These are phyloP conservation scores for Melaleuca alternifolia DNA, from an alignment of 345 rosid species.

Conservation along the genomic window DNA sequence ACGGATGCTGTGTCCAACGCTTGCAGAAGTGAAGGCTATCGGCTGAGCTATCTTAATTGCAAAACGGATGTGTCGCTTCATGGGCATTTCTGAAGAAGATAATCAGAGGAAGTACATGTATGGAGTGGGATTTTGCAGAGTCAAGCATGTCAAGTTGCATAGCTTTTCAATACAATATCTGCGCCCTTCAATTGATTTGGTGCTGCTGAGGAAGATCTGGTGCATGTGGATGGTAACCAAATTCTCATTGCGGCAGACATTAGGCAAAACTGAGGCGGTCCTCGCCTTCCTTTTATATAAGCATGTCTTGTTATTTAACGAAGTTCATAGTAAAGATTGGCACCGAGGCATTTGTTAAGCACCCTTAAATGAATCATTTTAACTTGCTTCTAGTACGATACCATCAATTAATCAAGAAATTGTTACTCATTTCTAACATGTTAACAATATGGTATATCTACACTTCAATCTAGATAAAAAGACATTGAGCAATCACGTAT, in stretches of 20 bases:
- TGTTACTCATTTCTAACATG: too few species aligned
- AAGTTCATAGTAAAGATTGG: background rate
- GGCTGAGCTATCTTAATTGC: background rate
- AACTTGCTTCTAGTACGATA: too few species aligned
- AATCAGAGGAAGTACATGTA: background rate
- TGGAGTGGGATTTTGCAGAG: background rate
- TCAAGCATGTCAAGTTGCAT: background rate
- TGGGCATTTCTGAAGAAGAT: background rate
- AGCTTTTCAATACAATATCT: background rate
- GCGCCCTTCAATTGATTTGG: background rate
- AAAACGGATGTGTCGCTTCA: background rate
- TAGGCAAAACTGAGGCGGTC: background rate
- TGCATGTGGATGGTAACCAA: too few species aligned
- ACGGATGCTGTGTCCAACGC: too few species aligned
- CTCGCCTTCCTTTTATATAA: background rate
- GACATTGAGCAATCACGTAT: too few species aligned
- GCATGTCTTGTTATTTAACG: background rate
- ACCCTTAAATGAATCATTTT: too few species aligned
- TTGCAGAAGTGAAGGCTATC: background rate
- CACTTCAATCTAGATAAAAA: too few species aligned
- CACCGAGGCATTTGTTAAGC: too few species aligned
- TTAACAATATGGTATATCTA: too few species aligned
- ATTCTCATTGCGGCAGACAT: background rate
- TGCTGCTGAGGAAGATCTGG: too few species aligned
- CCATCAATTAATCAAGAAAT: too few species aligned